Base-by-base conservation (phyloP, 2,329 filamentous ascomycete genomes). In the Orbilia brochopaga region DNA sequence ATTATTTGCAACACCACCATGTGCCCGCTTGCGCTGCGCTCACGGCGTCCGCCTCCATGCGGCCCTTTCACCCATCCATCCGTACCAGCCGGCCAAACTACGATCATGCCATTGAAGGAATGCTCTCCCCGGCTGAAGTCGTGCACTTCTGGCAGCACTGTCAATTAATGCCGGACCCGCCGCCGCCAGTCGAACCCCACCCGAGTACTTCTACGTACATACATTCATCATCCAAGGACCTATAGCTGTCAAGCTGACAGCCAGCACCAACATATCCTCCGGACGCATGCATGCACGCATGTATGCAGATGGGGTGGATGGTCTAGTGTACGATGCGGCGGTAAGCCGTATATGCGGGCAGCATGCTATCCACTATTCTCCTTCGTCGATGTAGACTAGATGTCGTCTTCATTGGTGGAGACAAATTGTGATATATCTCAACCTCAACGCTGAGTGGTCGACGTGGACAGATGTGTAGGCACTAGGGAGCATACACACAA, bases 191-290 rank as follows among this genome's bases (percentile, higher is more conserved):
- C 46, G 17, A 17, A 50, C 42, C 42, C 27, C 27, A 8, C 27
- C 27, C 27, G 27, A 32, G 27, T 32, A 32, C n/a, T n/a, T n/a
- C n/a, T n/a, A n/a, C 27, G 8, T 32, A 32, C 27, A 3, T 3
- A 32, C 27, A 32, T 32, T 8, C 27, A 32, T 32, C 27, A 8
- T 32, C 8, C 27, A 32, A 32, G 27, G 27, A 42, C 37, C 37
- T 42, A 42, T 42, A 42, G 37, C 37, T 42, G 37, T 42, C 37
- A 42, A 42, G 37, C 37, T 42, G 11, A 17, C 37, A 17, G n/a
- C n/a, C 37, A 17, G n/a, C 4, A 13, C 3, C 15, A 42, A 6
- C n/a, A 13, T 17, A 32, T 32, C 27, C 27, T 32, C 27, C 27
- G 27, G 27, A 32, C 27, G 27, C 8, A 32, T 32, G 27, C 27